These are phyloP conservation scores for Eucalyptus shirleyi DNA, from an alignment of 345 rosid genomes.

Conservation along the genomic window DNA sequence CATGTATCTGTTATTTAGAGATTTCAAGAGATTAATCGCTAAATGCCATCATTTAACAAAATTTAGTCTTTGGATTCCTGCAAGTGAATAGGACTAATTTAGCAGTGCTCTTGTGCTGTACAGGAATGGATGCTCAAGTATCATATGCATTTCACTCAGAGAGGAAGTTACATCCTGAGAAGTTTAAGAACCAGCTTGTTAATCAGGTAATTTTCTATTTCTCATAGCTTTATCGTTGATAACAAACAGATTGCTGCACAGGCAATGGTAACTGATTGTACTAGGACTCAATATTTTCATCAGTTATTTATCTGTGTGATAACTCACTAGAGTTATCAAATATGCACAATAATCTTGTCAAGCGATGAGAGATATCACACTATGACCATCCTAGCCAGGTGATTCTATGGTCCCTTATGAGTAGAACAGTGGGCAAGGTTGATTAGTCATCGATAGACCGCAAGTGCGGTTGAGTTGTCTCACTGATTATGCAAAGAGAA, in stretches of 20 bases:
- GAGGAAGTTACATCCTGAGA: slow-evolving; percentile 55
- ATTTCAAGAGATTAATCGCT: background rate
- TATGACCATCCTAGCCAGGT: background rate
- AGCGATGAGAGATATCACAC: background rate
- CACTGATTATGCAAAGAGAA: background rate
- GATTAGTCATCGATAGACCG: background rate
- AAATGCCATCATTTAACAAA: background rate
- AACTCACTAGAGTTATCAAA: background rate
- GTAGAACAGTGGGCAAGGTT: background rate
- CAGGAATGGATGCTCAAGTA: slow-evolving; percentile 80
- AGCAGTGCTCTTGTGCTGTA: background rate
- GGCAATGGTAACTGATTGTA: background rate
- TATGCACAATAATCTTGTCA: background rate
- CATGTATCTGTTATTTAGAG: background rate
- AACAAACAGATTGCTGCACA: background rate
- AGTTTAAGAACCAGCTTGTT: slow-evolving; percentile 48
- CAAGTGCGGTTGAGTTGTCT: background rate
- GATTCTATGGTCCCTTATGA: background rate
- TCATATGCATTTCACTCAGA: slow-evolving; percentile 68
- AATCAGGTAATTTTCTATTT: slow-evolving; percentile 37
- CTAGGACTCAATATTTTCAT: background rate
- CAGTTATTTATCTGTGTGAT: background rate
- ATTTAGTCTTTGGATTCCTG: background rate
- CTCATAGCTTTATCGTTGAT: background rate
- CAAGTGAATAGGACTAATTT: background rate